Percentiles rank a stretch among this genome's conserved stretches.
Conservation (phyloP, 257 asterid genomes). For the Asclepias syriaca region DNA sequence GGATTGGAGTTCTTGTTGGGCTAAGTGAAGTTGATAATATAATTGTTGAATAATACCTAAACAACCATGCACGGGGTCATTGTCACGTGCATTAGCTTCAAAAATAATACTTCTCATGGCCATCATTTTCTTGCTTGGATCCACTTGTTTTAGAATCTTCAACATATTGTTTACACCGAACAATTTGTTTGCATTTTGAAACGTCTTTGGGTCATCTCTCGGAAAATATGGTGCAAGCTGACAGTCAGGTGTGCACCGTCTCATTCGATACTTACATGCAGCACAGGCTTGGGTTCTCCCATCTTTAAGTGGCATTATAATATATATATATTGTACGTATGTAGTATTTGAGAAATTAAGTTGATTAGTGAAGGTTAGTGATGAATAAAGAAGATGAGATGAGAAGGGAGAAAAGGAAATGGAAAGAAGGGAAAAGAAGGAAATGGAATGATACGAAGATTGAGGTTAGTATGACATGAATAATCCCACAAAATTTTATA, state of each 20-base stretch:
- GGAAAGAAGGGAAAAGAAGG: too few species aligned
- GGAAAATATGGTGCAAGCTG: conserved; percentile 84
- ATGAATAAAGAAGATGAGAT: not conserved
- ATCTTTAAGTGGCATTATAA: conserved; percentile 72
- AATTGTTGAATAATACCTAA: conserved; percentile 48
- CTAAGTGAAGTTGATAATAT: conserved; percentile 39
- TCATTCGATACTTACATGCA: conserved; percentile 78
- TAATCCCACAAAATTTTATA: too few species aligned
- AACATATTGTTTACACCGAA: conserved; percentile 75
- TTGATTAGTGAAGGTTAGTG: not conserved
- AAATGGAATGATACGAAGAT: too few species aligned
- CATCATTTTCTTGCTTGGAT: conserved; percentile 45
- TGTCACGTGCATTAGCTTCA: conserved; percentile 63
- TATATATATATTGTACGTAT: too few species aligned
- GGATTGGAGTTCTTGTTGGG: conserved; percentile 62
- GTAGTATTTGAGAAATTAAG: too few species aligned
- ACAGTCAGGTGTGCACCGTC: conserved; percentile 70
- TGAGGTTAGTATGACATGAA: too few species aligned
- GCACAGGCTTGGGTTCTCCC: conserved; percentile 94
- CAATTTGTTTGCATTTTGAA: conserved; percentile 65
- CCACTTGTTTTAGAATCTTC: conserved; percentile 53
- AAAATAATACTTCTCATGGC: conserved; percentile 74
- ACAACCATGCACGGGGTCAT: conserved; percentile 67
- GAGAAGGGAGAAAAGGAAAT: conserved; percentile 11
- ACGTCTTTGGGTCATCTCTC: conserved; percentile 68